Base-by-base conservation (phyloP, 2,329 filamentous ascomycete species). In the Alternaria triticimaculans region DNA sequence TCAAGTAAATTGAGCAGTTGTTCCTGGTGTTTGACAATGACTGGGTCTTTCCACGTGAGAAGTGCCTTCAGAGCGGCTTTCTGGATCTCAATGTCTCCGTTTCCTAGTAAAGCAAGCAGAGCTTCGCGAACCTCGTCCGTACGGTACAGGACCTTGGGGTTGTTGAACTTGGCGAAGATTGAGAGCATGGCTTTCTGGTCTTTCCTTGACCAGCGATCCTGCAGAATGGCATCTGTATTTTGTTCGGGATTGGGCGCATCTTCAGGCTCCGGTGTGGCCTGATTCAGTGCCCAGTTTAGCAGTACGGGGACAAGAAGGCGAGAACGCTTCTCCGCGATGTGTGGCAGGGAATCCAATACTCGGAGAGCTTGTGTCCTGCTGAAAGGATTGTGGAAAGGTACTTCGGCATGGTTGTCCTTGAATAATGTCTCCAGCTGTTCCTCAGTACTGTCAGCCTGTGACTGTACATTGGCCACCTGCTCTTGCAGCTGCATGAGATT, bases 21-120 rank as follows among this genome's bases (percentile, higher is more conserved):
- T 70, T 97, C 94, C 72, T 94, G 89, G 75, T 98, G 97, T 1
- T 89, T 86, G 63, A 86, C 87, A 54, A 99, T 84, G 9, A 87
- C 89, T 3, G 90, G 86, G 62, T 92, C 88, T 78, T 97, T 98
- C 95, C 96, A 99, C 0, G 93, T 88, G 56, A 97, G 85, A 8
- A 99, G 87, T 9, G 91, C 92, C 78, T 94, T 94, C 37, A 99
- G 85, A 0, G 94, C 90, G 49, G 90, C 88, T 69, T 91, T 95
- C 78, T 99, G 96, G 15, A 97, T 88, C 69, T 97, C 95, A 4
- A 90, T 86, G 75, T 99, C 96, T 72, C 96, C 96, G 76, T 97
- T 97, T 46, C 90, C 88, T 68, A 97, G 84, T 21, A 97, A 85
- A 30, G 87, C 85, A 18, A 97, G 83, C 23, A 98, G 84, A 15